Percentiles rank a stretch among this genome's conserved stretches.
These are phyloP conservation scores for Dacryopinax primogenitus DNA, from an alignment of 768 basidiomycete genomes.

Conservation along the genomic window DNA sequence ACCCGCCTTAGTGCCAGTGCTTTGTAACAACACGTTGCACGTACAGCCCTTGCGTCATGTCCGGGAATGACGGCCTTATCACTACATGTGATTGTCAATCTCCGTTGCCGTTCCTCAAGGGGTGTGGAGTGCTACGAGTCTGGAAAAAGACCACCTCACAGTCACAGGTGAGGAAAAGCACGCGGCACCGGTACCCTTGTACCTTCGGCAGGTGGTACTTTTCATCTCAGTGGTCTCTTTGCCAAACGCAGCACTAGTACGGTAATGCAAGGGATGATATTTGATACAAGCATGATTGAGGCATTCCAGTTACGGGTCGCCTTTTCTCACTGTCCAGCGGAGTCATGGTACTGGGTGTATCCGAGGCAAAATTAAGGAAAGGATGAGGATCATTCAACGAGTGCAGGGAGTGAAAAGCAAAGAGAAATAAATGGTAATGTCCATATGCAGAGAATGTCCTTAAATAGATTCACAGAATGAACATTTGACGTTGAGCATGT, in stretches of 20 bases:
- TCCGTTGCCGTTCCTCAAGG: too few relatives aligned
- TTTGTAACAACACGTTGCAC: too few relatives aligned
- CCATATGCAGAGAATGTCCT: conserved; percentile 12
- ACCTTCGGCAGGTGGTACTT: too few relatives aligned
- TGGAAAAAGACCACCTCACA: too few relatives aligned
- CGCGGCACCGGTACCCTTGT: too few relatives aligned
- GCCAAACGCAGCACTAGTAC: neutral
- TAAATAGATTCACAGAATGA: conserved; percentile 44
- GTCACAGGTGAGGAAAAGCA: too few relatives aligned
- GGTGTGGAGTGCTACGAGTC: too few relatives aligned
- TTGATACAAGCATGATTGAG: conserved; percentile 8
- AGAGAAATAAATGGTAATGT: conserved; percentile 1
- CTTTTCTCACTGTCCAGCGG: conserved; percentile 7
- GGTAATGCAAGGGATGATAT: neutral
- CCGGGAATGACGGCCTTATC: too few relatives aligned
- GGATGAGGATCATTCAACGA: neutral
- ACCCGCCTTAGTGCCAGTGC: too few relatives aligned
- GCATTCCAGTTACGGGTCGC: neutral
- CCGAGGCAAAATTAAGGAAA: neutral
- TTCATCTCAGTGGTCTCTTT: too few relatives aligned
- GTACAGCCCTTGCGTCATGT: too few relatives aligned
- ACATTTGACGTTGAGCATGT: conserved; percentile 50
- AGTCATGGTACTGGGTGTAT: neutral
- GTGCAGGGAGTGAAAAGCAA: conserved; percentile 9
- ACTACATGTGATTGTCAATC: too few relatives aligned